Evolutionary conservation across 176 grass and related monocot genomes (phyloP).

Genomic region (Avena atlantica): DNA sequence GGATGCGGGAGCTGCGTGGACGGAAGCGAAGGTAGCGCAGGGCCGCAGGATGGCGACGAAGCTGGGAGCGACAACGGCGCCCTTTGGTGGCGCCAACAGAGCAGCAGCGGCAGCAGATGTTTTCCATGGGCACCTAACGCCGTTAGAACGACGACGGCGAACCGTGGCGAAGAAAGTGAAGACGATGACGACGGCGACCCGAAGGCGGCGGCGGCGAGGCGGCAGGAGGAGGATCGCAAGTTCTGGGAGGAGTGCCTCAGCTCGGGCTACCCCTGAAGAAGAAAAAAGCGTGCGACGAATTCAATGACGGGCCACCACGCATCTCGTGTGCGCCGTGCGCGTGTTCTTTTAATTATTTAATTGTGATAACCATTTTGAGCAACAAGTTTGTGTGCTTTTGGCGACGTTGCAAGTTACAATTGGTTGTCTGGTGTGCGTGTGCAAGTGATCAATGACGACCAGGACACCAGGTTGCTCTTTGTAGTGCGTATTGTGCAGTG

Average conservation of each 20-base stretch:
- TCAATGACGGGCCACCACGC: conserved; percentile 1
- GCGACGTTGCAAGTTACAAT: background rate
- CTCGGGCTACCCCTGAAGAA: conserved; percentile 50
- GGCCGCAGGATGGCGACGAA: background rate
- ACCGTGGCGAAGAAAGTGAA: background rate
- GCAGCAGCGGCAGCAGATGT: conserved; percentile 18
- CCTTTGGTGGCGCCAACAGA: conserved; percentile 4
- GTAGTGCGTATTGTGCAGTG: background rate
- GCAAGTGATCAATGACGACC: background rate
- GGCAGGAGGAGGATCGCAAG: conserved; percentile 57
- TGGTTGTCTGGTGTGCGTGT: background rate
- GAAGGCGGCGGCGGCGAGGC: conserved; percentile 30
- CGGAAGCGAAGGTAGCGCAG: background rate
- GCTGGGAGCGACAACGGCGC: background rate
- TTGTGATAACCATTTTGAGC: background rate
- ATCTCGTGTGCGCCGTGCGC: background rate
- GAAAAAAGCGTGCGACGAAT: background rate
- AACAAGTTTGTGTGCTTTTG: background rate
- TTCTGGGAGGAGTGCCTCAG: conserved; percentile 68
- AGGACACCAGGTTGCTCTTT: conserved; percentile 29
- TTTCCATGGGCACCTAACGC: background rate
- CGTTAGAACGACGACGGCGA: background rate
- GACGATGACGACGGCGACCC: background rate
- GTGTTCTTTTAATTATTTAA: background rate
- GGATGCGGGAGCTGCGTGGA: conserved; percentile 43